Percentiles rank a stretch among this genome's conserved stretches.
Evolutionary conservation across 2,329 filamentous ascomycete genomes (phyloP).

Genomic region (Mycosphaerella arachidis): DNA sequence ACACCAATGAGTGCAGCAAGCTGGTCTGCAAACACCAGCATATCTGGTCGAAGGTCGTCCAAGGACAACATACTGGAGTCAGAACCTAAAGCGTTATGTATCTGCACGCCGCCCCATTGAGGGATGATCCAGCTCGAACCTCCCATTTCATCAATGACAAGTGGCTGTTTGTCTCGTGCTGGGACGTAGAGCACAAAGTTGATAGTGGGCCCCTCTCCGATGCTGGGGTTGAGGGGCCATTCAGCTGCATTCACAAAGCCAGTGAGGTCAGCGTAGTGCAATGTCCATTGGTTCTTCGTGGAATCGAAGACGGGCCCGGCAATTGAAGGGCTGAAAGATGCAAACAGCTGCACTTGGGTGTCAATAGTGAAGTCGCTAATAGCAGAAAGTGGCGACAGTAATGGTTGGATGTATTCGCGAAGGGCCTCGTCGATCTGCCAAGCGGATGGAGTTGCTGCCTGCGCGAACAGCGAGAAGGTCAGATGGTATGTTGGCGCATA

Average conservation of each 20-base stretch:
- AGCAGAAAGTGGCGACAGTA: conserved; percentile 70
- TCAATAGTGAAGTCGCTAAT: conserved; percentile 96
- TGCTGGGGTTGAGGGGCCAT: conserved; percentile 92
- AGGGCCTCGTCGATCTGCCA: conserved; percentile 89
- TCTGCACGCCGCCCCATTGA: conserved; percentile 82
- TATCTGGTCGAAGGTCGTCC: conserved; percentile 67
- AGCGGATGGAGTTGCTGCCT: conserved; percentile 68
- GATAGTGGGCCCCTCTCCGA: conserved; percentile 86
- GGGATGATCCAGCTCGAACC: conserved; percentile 86
- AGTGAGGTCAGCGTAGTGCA: conserved; percentile 81
- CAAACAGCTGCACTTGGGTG: conserved; percentile 92
- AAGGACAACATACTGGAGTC: conserved; percentile 50
- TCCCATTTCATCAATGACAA: conserved; percentile 55
- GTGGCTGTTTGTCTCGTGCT: conserved; percentile 58
- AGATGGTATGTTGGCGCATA: conserved; percentile 93
- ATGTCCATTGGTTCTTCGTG: conserved; percentile 55
- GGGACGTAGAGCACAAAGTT: conserved; percentile 94
- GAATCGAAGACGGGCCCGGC: conserved; percentile 54
- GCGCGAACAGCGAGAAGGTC: conserved; percentile 91
- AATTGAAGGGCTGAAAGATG: conserved; percentile 61
- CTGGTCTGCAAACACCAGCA: conserved; percentile 88
- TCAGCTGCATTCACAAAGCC: conserved; percentile 97
- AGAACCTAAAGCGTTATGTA: conserved; percentile 56
- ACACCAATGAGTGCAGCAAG: conserved; percentile 82
- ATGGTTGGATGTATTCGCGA: conserved; percentile 72